Evolutionary conservation across 495 filamentous ascomycete species (phyloP).

Genomic region (Xylaria sp.): DNA sequence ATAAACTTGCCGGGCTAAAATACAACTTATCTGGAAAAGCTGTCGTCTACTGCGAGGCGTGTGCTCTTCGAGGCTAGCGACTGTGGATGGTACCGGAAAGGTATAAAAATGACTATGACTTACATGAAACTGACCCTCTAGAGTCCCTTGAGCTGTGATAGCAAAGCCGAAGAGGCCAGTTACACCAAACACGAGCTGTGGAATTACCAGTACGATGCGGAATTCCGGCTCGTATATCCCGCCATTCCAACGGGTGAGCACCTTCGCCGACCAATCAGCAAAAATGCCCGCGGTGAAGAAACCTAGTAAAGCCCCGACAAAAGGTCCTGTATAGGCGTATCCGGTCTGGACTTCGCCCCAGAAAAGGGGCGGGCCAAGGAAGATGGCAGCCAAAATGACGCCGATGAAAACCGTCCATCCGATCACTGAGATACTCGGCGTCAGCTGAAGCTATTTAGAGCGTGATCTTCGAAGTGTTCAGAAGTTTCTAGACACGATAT

Average conservation of each 20-base stretch:
- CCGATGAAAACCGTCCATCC: slow-evolving; percentile 97
- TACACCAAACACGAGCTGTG: slow-evolving; percentile 78
- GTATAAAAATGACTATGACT: not conserved
- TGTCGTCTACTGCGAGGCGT: not conserved
- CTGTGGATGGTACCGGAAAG: not conserved
- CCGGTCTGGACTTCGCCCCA: slow-evolving; percentile 84
- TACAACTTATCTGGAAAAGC: not conserved
- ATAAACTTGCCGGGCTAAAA: not conserved
- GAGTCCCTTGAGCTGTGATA: slow-evolving; percentile 64
- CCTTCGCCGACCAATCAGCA: slow-evolving; percentile 73
- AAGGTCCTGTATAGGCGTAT: slow-evolving; percentile 88
- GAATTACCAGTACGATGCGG: slow-evolving; percentile 78
- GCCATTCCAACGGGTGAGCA: slow-evolving; percentile 74
- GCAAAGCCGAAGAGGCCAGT: slow-evolving; percentile 88
- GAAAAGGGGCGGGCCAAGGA: slow-evolving; percentile 78
- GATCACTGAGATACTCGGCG: slow-evolving; percentile 60
- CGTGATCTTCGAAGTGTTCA: not conserved
- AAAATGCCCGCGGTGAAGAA: slow-evolving; percentile 76
- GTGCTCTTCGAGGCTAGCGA: not conserved
- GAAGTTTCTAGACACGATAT: not conserved
- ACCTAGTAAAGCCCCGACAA: slow-evolving; percentile 81
- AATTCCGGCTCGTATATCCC: slow-evolving; percentile 94
- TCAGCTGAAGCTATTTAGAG: not conserved
- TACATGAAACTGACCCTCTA: slow-evolving; percentile 58
- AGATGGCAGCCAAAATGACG: slow-evolving; percentile 82